phyloP scores from a whole-genome alignment of 331 rosid species.

The Stylosanthes scabra region DNA sequence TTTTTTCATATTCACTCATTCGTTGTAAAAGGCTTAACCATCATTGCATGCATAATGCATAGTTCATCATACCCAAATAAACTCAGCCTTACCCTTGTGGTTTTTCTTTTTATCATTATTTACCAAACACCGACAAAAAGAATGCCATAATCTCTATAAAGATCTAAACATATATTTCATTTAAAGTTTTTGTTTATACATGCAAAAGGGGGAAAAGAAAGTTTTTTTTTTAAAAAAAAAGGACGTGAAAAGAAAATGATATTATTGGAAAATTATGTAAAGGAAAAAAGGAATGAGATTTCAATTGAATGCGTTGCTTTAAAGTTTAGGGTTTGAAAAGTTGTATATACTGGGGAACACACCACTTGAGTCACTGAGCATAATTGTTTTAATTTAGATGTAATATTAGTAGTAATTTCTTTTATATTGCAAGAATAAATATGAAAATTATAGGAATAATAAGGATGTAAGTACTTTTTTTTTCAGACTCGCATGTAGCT shows the following conservation, averaged over 20 bases:
- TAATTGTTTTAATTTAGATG: no score
- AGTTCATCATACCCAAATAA: background rate
- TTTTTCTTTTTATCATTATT: constrained; percentile 44
- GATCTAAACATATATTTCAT: constrained; percentile 12
- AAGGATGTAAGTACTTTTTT: no score
- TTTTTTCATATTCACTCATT: background rate
- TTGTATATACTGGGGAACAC: no score
- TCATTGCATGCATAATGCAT: constrained; percentile 23
- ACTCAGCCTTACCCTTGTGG: constrained; percentile 23
- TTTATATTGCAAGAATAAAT: no score
- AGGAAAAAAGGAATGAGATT: no score
- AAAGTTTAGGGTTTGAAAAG: no score
- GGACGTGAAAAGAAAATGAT: background rate
- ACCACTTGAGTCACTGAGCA: no score
- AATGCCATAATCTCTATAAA: constrained; percentile 16
- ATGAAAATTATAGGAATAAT: no score
- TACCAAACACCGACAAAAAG: constrained; percentile 40
- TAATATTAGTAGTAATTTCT: no score
- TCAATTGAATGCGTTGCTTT: no score
- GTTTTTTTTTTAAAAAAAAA: background rate
- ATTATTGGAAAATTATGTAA: no score
- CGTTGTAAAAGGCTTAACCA: constrained; percentile 21
- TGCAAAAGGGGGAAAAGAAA: background rate
- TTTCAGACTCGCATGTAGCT: no score
- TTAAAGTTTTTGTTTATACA: background rate